Base-by-base conservation (phyloP, 495 filamentous ascomycete genomes). In the Margaritispora aquatica region DNA sequence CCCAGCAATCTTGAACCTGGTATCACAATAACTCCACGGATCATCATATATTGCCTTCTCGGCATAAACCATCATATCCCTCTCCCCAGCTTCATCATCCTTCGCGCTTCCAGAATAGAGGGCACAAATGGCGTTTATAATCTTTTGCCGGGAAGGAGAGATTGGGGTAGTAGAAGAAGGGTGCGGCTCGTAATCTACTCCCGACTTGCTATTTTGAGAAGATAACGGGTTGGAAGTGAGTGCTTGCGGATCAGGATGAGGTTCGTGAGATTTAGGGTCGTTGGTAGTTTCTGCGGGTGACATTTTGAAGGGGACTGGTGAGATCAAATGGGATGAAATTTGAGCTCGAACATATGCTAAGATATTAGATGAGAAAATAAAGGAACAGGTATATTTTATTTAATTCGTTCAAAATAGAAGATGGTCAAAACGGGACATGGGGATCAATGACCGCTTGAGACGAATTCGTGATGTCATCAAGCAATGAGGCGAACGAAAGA, bases 21-120 rank as follows among this genome's bases (percentile, higher is more conserved):
- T 75, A 66, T 79, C 75, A 60, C 75, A 79, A 61, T 73, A 79
- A 58, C 74, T 76, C 68, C 73, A 79, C 0, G 75, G 73, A 62
- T 79, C 76, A 57, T 80, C 77, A 51, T 80, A 79, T 41, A 80
- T 62, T 4, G 77, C 67, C 48, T 75, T 65, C 50, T 71, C 65
- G 10, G 74, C 74, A 58, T 79, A 78, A 3, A 78, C 76, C 27
- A 68, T 61, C 74, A 79, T 80, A 59, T 80, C 75, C 20, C 75
- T 68, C 51, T 79, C 72, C 48, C 66, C 73, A 8, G 11, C 3
- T n/a, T 7, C 38, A 8, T 44, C 19, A 44, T 44, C 15, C 7
- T 9, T 17, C 17, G 73, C 74, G 47, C 73, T 75, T n/a, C 77
- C 77, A 51, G 67, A 69, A 61, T 77, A 79, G 1, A 78, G 60